A percentile compares a stretch with the other conserved stretches of the same genome.
These are phyloP conservation scores for Tolypocladium guangdongense DNA, from an alignment of 2,329 filamentous ascomycete genomes.

Conservation along the genomic window DNA sequence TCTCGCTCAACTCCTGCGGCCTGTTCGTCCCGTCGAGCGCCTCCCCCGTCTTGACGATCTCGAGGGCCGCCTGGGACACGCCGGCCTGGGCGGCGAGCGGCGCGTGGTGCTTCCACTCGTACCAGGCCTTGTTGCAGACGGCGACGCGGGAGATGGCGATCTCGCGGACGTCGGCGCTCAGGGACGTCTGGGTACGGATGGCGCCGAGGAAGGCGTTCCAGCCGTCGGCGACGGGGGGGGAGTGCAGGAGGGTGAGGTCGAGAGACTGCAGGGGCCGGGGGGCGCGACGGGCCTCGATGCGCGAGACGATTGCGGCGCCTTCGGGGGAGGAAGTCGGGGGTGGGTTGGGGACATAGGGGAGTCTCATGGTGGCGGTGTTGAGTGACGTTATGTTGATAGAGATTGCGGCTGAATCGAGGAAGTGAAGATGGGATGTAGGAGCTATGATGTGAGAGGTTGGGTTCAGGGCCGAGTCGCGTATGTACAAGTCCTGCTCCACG, in stretches of 20 bases:
- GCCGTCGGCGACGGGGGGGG: slow-evolving; percentile 62
- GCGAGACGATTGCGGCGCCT: slow-evolving; percentile 47
- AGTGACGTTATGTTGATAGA: background rate
- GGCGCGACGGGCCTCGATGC: slow-evolving; percentile 52
- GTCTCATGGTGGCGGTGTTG: slow-evolving; percentile 41
- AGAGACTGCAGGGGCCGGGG: slow-evolving; percentile 63
- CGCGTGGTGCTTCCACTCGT: slow-evolving; percentile 74
- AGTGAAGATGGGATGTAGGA: background rate
- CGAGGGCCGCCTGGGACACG: slow-evolving; percentile 39
- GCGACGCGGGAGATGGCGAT: slow-evolving; percentile 74
- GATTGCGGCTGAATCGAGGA: background rate
- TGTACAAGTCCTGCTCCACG: background rate
- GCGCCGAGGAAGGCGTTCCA: slow-evolving; percentile 62
- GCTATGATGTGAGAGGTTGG: background rate
- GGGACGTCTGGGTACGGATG: slow-evolving; percentile 40
- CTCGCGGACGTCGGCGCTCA: slow-evolving; percentile 53
- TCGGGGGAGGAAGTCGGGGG: slow-evolving; percentile 31
- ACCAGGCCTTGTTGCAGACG: slow-evolving; percentile 70
- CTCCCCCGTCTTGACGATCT: slow-evolving; percentile 25
- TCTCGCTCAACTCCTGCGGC: slow-evolving; percentile 35
- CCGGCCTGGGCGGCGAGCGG: slow-evolving; percentile 53
- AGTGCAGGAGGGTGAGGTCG: slow-evolving; percentile 67
- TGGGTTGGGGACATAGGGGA: slow-evolving; percentile 52
- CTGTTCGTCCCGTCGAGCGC: slow-evolving; percentile 11
- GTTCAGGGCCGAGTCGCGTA: background rate